Evolutionary conservation across 2,329 filamentous ascomycete genomes (phyloP).

Genomic region (Chrysoporthe deuterocubensis): DNA sequence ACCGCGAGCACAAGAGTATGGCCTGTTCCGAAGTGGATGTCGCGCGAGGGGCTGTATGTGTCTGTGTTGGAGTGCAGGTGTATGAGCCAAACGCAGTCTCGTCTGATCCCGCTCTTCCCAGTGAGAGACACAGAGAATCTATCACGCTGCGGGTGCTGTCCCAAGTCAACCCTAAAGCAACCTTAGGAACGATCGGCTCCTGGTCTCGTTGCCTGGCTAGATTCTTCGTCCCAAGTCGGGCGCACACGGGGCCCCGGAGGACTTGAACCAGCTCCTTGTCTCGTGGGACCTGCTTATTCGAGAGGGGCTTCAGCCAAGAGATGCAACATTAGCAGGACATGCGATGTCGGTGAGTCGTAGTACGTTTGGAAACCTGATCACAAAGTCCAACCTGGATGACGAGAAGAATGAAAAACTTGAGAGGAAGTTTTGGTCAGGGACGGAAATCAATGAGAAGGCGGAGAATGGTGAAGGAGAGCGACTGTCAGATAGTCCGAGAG

Average conservation of each 20-base stretch:
- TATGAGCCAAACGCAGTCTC: conserved; percentile 9
- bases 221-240: not conserved
- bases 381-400: conserved; percentile 3
- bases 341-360: conserved; percentile 15
- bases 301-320: conserved; percentile 17
- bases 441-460: not conserved
- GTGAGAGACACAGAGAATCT: conserved; percentile 1
- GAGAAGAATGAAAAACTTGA: not conserved
- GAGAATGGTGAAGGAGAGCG: not conserved
- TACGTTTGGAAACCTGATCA: conserved; percentile 7
- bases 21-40: not conserved
- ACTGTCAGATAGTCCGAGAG: not conserved
- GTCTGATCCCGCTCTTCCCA: conserved; percentile 5
- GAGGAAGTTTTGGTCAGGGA: not conserved
- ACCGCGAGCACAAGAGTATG: conserved; percentile 11
- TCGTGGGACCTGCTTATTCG: conserved; percentile 29
- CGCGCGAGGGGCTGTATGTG: not conserved
- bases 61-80: conserved; percentile 9
- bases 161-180: conserved; percentile 15
- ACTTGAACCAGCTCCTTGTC: conserved; percentile 23
- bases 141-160: conserved; percentile 11
- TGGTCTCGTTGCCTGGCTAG: conserved; percentile 18
- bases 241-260: conserved; percentile 7
- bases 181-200: not conserved
- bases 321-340: conserved; percentile 1